Base-by-base conservation (phyloP, 768 basidiomycete species). In the Trametes villosa region DNA sequence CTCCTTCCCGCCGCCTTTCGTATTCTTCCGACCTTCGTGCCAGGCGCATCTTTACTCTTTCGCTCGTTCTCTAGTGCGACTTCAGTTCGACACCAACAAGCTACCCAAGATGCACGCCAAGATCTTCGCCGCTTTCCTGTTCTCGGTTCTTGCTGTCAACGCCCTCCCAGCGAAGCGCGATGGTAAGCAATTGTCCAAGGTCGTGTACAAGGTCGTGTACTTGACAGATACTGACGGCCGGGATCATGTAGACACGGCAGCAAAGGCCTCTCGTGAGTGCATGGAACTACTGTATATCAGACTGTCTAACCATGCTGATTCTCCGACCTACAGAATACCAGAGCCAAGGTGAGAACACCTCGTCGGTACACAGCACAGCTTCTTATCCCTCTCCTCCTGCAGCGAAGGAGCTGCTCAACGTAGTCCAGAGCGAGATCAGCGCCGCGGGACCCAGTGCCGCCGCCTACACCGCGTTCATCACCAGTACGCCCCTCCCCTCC, bases 391-490 rank as follows among this genome's bases (percentile, higher is more conserved):
- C 26, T 0, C 13, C 3, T 41, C 12, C 11, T 30, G 5, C 52
- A 53, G 52, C 52, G 17, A 53, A 34, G 24, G 18, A 18, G 27
- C 29, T 53, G 52, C 52, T 53, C 17, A 24, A 41, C 24, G 52
- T n/a, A 29, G 52, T 53, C 26, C 42, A 31, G 27, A 53, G 52
- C 40, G 52, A 53, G 52, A 41, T 53, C 27, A 29, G n/a, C 15
- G 26, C 52, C 18, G 52, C 52, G 13, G 40, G 40, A 12, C 24
- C 52, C 12, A 42, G 40, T 11, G 52, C 26, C 9, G 18, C 52
- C 18, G 52, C 52, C 15, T 53, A n/a, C 40, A 53, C 52, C 38
- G 52, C 52, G 13, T 53, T 42, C 27, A 42, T 53, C 26, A 53
- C 52, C 40, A 53, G 52, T 53, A 31, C 8, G 52, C n/a, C 46